Evolutionary conservation across 2,329 filamentous ascomycete species (phyloP).

Genomic region (Hansfordia pulvinata): DNA sequence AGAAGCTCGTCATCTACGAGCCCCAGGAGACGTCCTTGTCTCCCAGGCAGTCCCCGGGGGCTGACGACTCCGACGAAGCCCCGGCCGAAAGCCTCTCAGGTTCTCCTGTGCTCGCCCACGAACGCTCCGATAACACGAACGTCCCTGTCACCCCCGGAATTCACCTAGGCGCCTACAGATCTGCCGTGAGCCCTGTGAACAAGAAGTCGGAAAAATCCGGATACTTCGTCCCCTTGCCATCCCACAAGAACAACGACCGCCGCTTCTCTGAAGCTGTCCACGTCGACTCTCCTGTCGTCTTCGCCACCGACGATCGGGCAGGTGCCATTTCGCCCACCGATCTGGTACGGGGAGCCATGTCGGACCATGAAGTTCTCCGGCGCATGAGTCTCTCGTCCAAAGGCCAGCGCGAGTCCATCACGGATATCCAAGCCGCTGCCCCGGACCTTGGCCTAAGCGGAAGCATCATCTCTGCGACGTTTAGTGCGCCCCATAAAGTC

Average conservation of each 20-base stretch:
- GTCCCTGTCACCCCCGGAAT: conserved; percentile 28
- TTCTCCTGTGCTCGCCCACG: conserved; percentile 13
- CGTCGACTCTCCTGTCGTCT: conserved; percentile 6
- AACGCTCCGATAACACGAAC: conserved; percentile 16
- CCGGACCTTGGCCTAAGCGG: conserved; percentile 45
- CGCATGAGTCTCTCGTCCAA: conserved; percentile 27
- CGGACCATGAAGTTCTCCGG: conserved; percentile 26
- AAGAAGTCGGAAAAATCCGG: too few species aligned
- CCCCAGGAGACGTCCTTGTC: conserved; percentile 7
- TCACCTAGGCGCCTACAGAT: conserved; percentile 15
- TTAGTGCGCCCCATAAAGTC: conserved; percentile 46
- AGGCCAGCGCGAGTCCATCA: conserved; percentile 33
- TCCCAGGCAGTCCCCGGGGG: conserved; percentile 3
- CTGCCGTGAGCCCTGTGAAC: conserved; percentile 3
- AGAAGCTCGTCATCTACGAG: conserved; percentile 6
- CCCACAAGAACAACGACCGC: conserved; percentile 11
- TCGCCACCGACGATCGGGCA: conserved; percentile 10
- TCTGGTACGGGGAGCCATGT: conserved; percentile 16
- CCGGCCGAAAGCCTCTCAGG: conserved; percentile 14
- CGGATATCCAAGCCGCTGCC: conserved; percentile 40
- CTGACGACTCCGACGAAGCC: conserved; percentile 4
- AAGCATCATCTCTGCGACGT: conserved; percentile 54
- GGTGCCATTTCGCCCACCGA: conserved; percentile 8
- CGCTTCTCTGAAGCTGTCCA: conserved; percentile 10
- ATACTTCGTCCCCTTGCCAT: too few species aligned